Evolutionary conservation across 768 basidiomycete species (phyloP).

Genomic region (Phlebiopsis flavidoalba): DNA sequence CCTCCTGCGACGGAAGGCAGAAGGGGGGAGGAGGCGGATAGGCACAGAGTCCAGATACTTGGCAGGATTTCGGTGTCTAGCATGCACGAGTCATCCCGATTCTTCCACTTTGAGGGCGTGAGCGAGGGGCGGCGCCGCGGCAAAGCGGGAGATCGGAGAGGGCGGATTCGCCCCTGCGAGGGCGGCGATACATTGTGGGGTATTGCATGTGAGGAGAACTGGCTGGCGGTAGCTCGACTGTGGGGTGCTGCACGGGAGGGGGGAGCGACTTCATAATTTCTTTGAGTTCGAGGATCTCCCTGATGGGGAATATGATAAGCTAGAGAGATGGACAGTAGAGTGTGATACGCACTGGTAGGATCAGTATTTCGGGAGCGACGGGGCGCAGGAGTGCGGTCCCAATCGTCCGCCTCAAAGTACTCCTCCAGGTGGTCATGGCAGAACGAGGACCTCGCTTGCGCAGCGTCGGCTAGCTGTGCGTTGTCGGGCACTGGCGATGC

Average conservation of each 20-base stretch:
- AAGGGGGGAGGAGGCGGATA: conserved; percentile 60
- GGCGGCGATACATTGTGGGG: conserved; percentile 21
- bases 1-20: conserved; percentile 17
- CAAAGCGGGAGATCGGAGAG: conserved; percentile 35
- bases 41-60: conserved; percentile 43
- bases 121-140: conserved; percentile 28
- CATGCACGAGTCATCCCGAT: conserved; percentile 15
- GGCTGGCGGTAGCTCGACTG: conserved; percentile 19
- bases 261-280: conserved; percentile 16
- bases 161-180: conserved; percentile 29
- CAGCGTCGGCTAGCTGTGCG: neutral
- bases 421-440: conserved; percentile 14
- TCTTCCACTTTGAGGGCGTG: conserved; percentile 38
- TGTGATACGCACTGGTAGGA: conserved; percentile 14
- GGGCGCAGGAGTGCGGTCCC: conserved; percentile 17
- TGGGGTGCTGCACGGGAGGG: conserved; percentile 15
- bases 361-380: conserved; percentile 15
- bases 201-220: conserved; percentile 21
- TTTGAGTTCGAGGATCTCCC: conserved; percentile 19
- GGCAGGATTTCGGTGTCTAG: conserved; percentile 26
- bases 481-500: conserved; percentile 1
- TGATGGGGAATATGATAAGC: conserved; percentile 3
- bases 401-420: conserved; percentile 17
- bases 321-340: neutral
- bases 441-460: conserved; percentile 14